Base-by-base conservation (phyloP, 805 yeast species). In the Wickerhamiella parazyma region DNA sequence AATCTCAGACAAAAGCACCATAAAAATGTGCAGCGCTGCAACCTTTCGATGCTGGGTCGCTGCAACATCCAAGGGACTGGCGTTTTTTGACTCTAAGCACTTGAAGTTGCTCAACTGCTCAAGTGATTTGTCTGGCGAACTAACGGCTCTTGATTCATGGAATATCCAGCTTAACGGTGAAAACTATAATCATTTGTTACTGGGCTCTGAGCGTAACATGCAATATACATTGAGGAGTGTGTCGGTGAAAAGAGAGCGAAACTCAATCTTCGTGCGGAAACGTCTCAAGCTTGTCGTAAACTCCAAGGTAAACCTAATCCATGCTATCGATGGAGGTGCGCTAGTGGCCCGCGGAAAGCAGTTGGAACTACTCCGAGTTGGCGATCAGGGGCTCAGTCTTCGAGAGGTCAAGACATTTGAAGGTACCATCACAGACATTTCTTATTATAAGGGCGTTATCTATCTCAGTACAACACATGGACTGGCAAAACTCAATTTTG, bases 81-180 rank as follows among this genome's bases (percentile, higher is more conserved):
- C 6, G 11, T 43, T 43, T 17, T 20, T 37, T 14, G 45, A 43
- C n/a, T 22, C 18, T 12, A 43, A 43, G 17, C 42, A 18, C 14
- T 26, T 33, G 20, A 26, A 11, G 2, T 7, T 11, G 1, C 22
- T 43, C 19, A 43, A 33, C 20, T 10, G 16, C 4, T 17, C 21
- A 2, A 16, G 25, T 4, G 42, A 38, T n/a, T 21, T 37, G 11
- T 11, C 33, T 20, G 38, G 24, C 11, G 5, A n/a, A 9, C 18
- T 37, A n/a, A 37, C 35, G 6, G 38, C 42, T 3, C 11, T 31
- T 9, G n/a, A 22, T 7, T 18, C 33, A 16, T 37, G 41, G 42
- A 20, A 33, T 6, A 25, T 43, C n/a, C 33, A 43, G 35, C 34
- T 6, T 2, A 19, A 18, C 18, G 38, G 34, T 12, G 8, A 22